These are phyloP conservation scores for Hura crepitans DNA, from an alignment of 441 rosid genomes.

Conservation along the genomic window DNA sequence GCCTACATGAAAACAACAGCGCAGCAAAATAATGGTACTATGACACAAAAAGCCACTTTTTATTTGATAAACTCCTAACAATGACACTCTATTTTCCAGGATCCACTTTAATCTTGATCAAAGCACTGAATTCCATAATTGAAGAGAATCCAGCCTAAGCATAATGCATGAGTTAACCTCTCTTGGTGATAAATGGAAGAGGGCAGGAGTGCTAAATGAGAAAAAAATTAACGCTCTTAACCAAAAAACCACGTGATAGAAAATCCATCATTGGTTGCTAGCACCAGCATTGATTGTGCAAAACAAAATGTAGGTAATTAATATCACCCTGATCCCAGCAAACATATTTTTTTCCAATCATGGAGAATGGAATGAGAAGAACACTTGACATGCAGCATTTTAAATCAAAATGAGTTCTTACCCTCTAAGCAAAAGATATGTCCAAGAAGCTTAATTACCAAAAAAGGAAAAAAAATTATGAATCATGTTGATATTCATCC, in stretches of 20 bases:
- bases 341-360: not conserved
- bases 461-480: not conserved
- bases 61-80: not conserved
- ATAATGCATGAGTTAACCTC: not conserved
- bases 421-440: not conserved
- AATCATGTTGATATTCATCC: not conserved
- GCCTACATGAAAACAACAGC: conserved; percentile 37
- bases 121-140: not conserved
- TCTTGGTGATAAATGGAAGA: not conserved
- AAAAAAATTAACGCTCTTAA: not conserved
- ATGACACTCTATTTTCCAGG: conserved; percentile 3
- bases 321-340: not conserved
- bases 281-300: not conserved
- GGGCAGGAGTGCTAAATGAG: not conserved
- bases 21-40: not conserved
- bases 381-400: not conserved
- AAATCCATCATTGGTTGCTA: not conserved
- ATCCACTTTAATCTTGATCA: not conserved
- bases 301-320: not conserved
- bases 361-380: not conserved
- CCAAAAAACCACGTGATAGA: not conserved
- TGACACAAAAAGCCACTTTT: not conserved
- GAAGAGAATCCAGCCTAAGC: not conserved
- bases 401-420: not conserved
- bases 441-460: not conserved